Evolutionary conservation across 352 stramenopile species (phyloP).

Genomic region (Thraustotheca clavata): DNA sequence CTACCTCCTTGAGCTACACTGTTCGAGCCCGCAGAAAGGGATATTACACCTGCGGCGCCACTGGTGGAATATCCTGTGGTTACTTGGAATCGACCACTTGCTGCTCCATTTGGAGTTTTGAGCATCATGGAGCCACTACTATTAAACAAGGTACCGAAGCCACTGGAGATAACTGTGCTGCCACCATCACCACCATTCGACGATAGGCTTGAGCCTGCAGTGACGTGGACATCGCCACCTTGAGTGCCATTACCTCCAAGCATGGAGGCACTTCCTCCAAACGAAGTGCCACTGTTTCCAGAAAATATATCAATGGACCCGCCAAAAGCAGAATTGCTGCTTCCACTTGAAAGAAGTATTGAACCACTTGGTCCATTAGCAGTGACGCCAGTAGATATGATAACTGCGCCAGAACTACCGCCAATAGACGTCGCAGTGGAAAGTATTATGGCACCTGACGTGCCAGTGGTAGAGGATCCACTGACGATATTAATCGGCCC

Average conservation of each 20-base stretch:
- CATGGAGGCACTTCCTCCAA: background rate
- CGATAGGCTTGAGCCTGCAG: background rate
- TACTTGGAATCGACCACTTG: slow-evolving; percentile 50
- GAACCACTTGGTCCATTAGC: too few species aligned
- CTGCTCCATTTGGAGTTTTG: slow-evolving; percentile 42
- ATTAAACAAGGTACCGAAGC: slow-evolving; percentile 50
- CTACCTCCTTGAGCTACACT: background rate
- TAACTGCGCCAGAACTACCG: too few species aligned
- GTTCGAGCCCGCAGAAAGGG: slow-evolving; percentile 51
- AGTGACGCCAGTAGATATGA: too few species aligned
- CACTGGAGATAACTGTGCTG: slow-evolving; percentile 53
- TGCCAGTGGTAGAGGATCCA: slow-evolving; percentile 1
- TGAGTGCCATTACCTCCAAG: background rate
- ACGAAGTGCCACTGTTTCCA: background rate
- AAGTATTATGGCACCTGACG: background rate
- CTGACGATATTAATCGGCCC: background rate
- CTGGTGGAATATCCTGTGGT: slow-evolving; percentile 45
- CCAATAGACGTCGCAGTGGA: background rate
- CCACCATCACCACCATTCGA: slow-evolving; percentile 24
- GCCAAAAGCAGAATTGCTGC: too few species aligned
- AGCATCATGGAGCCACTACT: slow-evolving; percentile 39
- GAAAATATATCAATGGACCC: too few species aligned
- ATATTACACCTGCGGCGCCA: slow-evolving; percentile 38
- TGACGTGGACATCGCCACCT: slow-evolving; percentile 3
- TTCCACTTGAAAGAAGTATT: too few species aligned